Evolutionary conservation across 2,329 filamentous ascomycete species (phyloP).

Genomic region (Trichoderma gracile): DNA sequence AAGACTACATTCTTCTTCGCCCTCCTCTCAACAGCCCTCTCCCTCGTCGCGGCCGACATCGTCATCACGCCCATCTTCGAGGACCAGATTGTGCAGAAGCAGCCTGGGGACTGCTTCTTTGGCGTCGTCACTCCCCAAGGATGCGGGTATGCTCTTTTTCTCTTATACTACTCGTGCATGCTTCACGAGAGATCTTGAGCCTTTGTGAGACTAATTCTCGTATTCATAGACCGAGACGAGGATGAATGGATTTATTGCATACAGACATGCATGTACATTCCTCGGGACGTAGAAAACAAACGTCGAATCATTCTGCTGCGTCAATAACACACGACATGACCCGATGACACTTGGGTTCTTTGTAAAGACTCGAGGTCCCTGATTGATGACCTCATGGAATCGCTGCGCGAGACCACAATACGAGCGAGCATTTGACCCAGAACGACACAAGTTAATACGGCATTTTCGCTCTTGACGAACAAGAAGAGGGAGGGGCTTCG

Average conservation of each 20-base stretch:
- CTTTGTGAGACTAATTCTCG: not conserved
- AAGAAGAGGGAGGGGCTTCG: not conserved
- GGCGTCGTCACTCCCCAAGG: conserved; percentile 58
- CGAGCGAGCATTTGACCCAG: not conserved
- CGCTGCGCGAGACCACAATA: conserved; percentile 1
- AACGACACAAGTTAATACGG: not conserved
- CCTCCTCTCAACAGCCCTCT: conserved; percentile 47
- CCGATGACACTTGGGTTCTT: too few relatives aligned
- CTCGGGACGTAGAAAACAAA: not conserved
- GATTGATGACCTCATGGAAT: not conserved
- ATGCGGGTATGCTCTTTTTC: conserved; percentile 52
- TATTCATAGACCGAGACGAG: not conserved
- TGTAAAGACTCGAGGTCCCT: not conserved
- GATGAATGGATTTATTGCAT: not conserved
- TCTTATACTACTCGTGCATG: not conserved
- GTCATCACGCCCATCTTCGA: conserved; percentile 55
- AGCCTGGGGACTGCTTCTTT: conserved; percentile 54
- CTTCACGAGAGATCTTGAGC: not conserved
- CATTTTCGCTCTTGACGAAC: not conserved
- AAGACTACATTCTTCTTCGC: conserved; percentile 37
- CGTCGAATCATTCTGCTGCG: not conserved
- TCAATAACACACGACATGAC: not conserved
- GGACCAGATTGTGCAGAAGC: conserved; percentile 54
- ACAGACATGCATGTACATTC: not conserved
- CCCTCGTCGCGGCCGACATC: conserved; percentile 53